Evolutionary conservation across 805 yeast species (phyloP).

Genomic region (Candida maesae): DNA sequence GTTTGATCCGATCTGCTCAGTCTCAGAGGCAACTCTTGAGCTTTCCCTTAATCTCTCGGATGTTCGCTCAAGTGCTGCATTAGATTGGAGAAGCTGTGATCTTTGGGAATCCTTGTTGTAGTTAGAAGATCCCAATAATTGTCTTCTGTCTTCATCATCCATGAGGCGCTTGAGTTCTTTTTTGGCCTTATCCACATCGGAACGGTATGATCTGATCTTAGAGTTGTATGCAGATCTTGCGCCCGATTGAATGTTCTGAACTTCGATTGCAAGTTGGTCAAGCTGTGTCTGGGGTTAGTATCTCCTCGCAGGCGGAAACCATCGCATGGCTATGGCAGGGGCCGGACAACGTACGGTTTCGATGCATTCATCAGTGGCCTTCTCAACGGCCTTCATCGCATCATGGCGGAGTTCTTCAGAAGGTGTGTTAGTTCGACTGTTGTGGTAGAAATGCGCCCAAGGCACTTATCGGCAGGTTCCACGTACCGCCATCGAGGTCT

Average conservation of each 20-base stretch:
- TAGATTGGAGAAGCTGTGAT: slow-evolving; percentile 71
- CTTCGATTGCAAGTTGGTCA: slow-evolving; percentile 86
- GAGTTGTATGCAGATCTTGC: slow-evolving; percentile 68
- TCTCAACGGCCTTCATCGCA: slow-evolving; percentile 57
- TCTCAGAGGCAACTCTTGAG: slow-evolving; percentile 86
- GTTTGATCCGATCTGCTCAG: slow-evolving; percentile 88
- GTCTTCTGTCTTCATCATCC: slow-evolving; percentile 70
- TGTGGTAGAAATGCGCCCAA: background rate
- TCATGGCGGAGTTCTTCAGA: slow-evolving; percentile 44
- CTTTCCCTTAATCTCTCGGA: slow-evolving; percentile 82
- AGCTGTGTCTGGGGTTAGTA: slow-evolving; percentile 30
- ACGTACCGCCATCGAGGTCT: slow-evolving; percentile 41
- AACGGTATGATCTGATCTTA: slow-evolving; percentile 67
- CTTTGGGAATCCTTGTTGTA: slow-evolving; percentile 59
- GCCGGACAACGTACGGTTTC: slow-evolving; percentile 46
- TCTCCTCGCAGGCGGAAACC: no score
- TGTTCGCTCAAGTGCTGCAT: slow-evolving; percentile 76
- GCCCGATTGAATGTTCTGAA: slow-evolving; percentile 75
- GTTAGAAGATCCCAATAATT: slow-evolving; percentile 58
- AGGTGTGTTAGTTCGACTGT: slow-evolving; percentile 3
- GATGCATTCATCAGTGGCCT: slow-evolving; percentile 71
- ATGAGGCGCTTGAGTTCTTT: slow-evolving; percentile 48
- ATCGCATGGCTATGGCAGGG: no score
- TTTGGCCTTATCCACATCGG: slow-evolving; percentile 58
- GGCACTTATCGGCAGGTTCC: slow-evolving; percentile 8